Evolutionary conservation across 2,329 filamentous ascomycete species (phyloP).

Genomic region (Colletotrichum sp.): DNA sequence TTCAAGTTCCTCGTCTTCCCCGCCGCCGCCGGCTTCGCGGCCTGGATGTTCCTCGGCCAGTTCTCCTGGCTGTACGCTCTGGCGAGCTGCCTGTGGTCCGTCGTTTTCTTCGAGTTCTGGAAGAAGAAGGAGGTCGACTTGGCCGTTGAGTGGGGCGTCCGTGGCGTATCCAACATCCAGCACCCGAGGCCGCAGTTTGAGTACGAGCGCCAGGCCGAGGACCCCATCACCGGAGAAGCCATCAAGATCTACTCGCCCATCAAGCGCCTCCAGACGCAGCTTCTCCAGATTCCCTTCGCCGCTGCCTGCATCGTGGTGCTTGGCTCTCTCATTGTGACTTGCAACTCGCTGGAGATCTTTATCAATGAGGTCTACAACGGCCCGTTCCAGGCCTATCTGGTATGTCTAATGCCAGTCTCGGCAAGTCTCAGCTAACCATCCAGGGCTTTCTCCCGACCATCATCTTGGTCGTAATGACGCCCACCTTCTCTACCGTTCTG

Average conservation of each 20-base stretch:
- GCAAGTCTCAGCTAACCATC: background rate
- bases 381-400: slow-evolving; percentile 83
- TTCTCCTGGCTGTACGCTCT: slow-evolving; percentile 85
- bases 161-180: slow-evolving; percentile 83
- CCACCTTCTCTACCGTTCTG: slow-evolving; percentile 77
- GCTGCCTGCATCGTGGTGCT: slow-evolving; percentile 73
- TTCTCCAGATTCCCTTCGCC: slow-evolving; percentile 86
- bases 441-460: slow-evolving; percentile 88
- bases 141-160: slow-evolving; percentile 86
- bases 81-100: slow-evolving; percentile 82
- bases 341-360: slow-evolving; percentile 94
- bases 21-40: slow-evolving; percentile 75
- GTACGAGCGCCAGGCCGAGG: slow-evolving; percentile 77
- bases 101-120: slow-evolving; percentile 94
- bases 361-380: slow-evolving; percentile 93
- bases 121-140: slow-evolving; percentile 91
- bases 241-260: slow-evolving; percentile 76
- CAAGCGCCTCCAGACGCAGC: slow-evolving; percentile 77
- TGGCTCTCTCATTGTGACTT: slow-evolving; percentile 81
- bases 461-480: slow-evolving; percentile 81
- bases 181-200: slow-evolving; percentile 78
- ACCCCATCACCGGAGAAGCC: slow-evolving; percentile 82
- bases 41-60: slow-evolving; percentile 83
- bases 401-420: slow-evolving; percentile 44
- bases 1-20: slow-evolving; percentile 86